These are phyloP conservation scores for Fulvia fulva DNA, from an alignment of 2,329 filamentous ascomycete genomes.

Conservation along the genomic window DNA sequence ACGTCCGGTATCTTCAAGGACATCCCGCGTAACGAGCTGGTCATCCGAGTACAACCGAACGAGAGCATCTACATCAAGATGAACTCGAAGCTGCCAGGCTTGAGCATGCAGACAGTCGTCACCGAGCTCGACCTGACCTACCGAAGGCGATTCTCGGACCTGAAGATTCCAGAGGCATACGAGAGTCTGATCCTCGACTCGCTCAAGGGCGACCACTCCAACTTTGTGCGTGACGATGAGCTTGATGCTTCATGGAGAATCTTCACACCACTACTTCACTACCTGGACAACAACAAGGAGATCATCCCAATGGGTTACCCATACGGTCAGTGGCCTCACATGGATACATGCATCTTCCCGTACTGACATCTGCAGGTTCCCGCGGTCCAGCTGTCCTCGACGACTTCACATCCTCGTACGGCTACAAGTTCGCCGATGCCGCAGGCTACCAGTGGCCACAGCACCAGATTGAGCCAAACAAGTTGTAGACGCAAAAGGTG, in stretches of 20 bases:
- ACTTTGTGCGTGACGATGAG: constrained; percentile 97
- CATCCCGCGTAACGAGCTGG: constrained; percentile 97
- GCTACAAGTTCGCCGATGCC: constrained; percentile 97
- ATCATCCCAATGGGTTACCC: constrained; percentile 99
- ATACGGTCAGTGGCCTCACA: constrained; percentile 67
- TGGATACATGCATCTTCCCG: not conserved
- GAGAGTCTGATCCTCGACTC: constrained; percentile 96
- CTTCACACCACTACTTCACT: constrained; percentile 95
- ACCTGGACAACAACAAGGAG: constrained; percentile 98
- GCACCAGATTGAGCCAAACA: constrained; percentile 71
- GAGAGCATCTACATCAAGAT: constrained; percentile 99
- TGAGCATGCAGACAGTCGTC: constrained; percentile 99
- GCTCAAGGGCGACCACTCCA: constrained; percentile 98
- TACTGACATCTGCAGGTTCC: constrained; percentile 62
- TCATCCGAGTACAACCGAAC: constrained; percentile 98
- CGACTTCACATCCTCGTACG: constrained; percentile 96
- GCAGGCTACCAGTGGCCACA: constrained; percentile 89
- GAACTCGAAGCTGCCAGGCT: constrained; percentile 97
- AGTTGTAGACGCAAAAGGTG: constrained; percentile 56
- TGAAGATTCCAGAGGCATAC: constrained; percentile 99
- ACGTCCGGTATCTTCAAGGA: constrained; percentile 99
- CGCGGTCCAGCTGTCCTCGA: constrained; percentile 94
- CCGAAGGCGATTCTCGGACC: constrained; percentile 94
- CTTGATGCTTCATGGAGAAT: constrained; percentile 97
- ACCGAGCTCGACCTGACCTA: constrained; percentile 98